Evolutionary conservation across 177 flowering plant species (phyloP), one percentile per base, ranked within the genome.

Genomic region (Telopea speciosissima): DNA sequence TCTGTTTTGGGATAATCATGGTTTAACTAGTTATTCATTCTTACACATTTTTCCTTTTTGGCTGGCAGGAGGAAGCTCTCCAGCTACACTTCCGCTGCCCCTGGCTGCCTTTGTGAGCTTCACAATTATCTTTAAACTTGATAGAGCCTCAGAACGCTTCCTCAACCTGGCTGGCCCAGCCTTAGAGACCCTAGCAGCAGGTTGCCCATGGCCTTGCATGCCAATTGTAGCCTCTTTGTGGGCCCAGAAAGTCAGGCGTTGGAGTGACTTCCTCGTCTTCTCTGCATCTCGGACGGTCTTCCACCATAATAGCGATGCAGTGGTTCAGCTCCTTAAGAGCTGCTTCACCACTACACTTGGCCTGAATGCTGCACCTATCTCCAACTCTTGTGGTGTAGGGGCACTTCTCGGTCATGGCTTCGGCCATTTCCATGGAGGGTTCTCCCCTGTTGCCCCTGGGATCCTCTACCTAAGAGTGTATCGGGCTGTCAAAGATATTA

Each of bases 181-280:
- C 24, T 68, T 95, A 77, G 97, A 90, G 79, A 78, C 80, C 73
- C 94, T 95, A 63, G 94, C 99, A 40, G 99, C 97, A 6, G 97
- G 90, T 65, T 95, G 99, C 73, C 97, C 97, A 24, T 93, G 99
- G 99, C 99, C 99, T 33, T 93, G 98, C 88, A 91, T 93, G 98
- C 94, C 98, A 22, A 89, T 95, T 62, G 94, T 93, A 13, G 90
- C 96, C 64, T 90, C 99, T 25, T 71, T 95, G 7, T 95, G 99
- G 99, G 88, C 89, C 68, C 98, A 91, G 77, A 95, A 95, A 80
- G 99, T 91, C 21, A 93, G 86, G 75, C 89, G 96, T 8, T 95
- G 99, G 99, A 87, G 89, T 65, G 97, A 93, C 81, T 95, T 90
- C 77, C 91, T 95, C 42, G 83, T 87, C 68, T 95, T 93, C 69